phyloP scores from a whole-genome alignment of 2,329 filamentous ascomycete genomes.

The Bertia moriformis region DNA sequence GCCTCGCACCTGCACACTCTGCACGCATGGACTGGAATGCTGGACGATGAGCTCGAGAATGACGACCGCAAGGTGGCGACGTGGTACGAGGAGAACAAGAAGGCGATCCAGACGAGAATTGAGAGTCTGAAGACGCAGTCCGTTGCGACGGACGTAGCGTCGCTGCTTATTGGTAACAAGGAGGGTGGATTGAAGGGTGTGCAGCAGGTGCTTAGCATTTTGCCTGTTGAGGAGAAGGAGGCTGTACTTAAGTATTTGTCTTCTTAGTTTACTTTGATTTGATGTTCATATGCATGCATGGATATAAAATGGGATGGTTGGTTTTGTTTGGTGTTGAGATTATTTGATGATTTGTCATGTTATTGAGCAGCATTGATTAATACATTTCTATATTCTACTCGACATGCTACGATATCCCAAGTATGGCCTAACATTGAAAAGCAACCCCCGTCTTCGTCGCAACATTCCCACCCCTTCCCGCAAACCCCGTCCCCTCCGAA shows the following conservation, averaged over 20 bases:
- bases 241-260: conserved; percentile 50
- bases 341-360: too few species aligned
- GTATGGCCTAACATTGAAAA: conserved; percentile 69
- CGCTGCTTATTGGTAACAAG: conserved; percentile 49
- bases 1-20: conserved; percentile 59
- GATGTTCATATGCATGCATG: too few species aligned
- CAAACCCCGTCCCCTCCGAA: conserved; percentile 85
- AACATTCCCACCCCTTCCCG: conserved; percentile 68
- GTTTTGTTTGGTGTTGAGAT: too few species aligned
- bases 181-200: conserved; percentile 70
- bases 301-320: too few species aligned
- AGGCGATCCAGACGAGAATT: conserved; percentile 68
- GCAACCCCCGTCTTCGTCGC: conserved; percentile 67
- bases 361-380: too few species aligned
- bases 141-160: conserved; percentile 55
- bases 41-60: conserved; percentile 48
- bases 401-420: too few species aligned
- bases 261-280: too few species aligned
- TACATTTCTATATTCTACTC: too few species aligned
- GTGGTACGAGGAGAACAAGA: conserved; percentile 94
- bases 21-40: conserved; percentile 67
- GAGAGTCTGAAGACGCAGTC: conserved; percentile 69
- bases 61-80: conserved; percentile 73
- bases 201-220: conserved; percentile 68
- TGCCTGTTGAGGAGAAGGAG: conserved; percentile 81